Base-by-base conservation (phyloP, 2,329 filamentous ascomycete genomes). In the Neoarthrinium moseri region DNA sequence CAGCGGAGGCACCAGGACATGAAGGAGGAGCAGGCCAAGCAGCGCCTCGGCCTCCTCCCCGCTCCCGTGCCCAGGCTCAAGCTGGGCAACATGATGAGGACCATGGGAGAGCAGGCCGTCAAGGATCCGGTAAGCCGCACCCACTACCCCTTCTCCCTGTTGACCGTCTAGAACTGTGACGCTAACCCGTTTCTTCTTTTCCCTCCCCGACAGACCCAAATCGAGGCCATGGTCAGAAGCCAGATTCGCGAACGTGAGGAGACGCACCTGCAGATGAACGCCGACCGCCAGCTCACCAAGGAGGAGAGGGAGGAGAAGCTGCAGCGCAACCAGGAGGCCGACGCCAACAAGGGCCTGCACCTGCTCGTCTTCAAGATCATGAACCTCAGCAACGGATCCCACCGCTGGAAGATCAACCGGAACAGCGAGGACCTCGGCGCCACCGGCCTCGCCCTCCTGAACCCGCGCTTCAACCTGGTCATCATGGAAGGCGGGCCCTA, bases 11-110 rank as follows among this genome's bases (percentile, higher is more conserved):
- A 92, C 81, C 91, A 89, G 32, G 90, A 96, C 52, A 75, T 95
- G 52, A 97, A 97, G 66, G 95, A 99, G 68, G 86, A 91, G 62
- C 94, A 99, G 68, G 91, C 92, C 29, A 97, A 99, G 72, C 94
- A 97, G 51, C 81, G 92, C 48, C 75, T 99, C 10, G 94, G 94
- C 17, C 77, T 99, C 12, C 86, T 92, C 49, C 90, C 91, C 3
- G 89, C 92, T 17, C 91, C 91, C 22, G 87, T 91, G 21, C 92
- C 94, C 10, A 99, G 97, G 69, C 90, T 99, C 56, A 97, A 96
- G 71, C 95, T 95, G 68, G 89, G 87, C 47, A 99, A 99, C 66
- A 80, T 99, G 62, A 99, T 99, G 94, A 86, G 91, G 47, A 94
- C 99, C 23, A 77, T 96, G 46, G 94, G 94, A 51, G 90, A 96